These are phyloP conservation scores for Pseudovirgaria hyperparasitica DNA, from an alignment of 2,329 filamentous ascomycete genomes.

Conservation along the genomic window DNA sequence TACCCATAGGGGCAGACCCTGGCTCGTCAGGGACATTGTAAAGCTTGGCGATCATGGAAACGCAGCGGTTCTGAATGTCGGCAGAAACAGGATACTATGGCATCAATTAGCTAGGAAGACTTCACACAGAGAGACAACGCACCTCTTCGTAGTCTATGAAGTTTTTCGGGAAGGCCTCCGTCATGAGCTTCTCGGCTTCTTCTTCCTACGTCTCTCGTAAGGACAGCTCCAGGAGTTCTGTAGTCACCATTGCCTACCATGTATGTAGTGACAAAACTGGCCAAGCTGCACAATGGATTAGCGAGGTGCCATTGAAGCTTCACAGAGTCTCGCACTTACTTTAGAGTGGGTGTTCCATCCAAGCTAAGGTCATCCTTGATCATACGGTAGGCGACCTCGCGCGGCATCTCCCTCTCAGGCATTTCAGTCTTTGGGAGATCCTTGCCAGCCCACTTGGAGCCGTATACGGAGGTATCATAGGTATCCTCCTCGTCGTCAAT, in stretches of 20 bases:
- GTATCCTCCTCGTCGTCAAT: slow-evolving; percentile 36
- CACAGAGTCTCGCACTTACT: slow-evolving; percentile 34
- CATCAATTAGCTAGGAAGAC: background rate
- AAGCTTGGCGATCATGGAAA: slow-evolving; percentile 52
- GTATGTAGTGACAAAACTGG: slow-evolving; percentile 90
- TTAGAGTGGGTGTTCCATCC: slow-evolving; percentile 82
- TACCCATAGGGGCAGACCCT: slow-evolving; percentile 11
- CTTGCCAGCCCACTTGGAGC: slow-evolving; percentile 66
- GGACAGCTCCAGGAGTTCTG: slow-evolving; percentile 4
- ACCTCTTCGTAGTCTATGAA: no score
- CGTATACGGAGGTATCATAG: slow-evolving; percentile 74
- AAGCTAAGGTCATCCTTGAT: slow-evolving; percentile 82
- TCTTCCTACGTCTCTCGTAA: slow-evolving; percentile 50
- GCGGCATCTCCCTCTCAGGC: slow-evolving; percentile 82
- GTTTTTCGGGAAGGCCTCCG: slow-evolving; percentile 85
- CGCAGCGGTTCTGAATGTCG: slow-evolving; percentile 71
- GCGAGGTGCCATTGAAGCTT: slow-evolving; percentile 5
- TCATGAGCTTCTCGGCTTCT: slow-evolving; percentile 92
- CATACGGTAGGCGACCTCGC: slow-evolving; percentile 87
- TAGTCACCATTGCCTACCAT: slow-evolving; percentile 54
- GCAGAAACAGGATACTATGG: slow-evolving; percentile 34
- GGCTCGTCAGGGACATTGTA: slow-evolving; percentile 55
- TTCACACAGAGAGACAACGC: slow-evolving; percentile 13
- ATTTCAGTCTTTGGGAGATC: slow-evolving; percentile 77
- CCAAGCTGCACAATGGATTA: slow-evolving; percentile 47